phyloP scores from a whole-genome alignment of 2,329 filamentous ascomycete genomes.

The Thermomyces lanuginosus region DNA sequence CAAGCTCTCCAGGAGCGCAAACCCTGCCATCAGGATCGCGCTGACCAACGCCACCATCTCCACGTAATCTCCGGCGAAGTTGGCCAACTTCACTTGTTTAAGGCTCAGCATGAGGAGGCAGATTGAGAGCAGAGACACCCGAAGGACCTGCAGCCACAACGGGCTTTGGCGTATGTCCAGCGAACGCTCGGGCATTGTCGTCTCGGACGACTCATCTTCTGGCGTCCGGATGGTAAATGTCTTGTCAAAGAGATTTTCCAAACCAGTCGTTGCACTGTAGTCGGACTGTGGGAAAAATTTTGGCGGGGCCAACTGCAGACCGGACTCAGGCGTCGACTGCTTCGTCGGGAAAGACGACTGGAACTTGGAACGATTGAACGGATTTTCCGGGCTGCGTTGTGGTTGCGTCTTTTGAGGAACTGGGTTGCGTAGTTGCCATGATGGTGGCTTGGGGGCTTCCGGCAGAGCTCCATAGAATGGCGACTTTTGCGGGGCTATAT shows the following conservation, averaged over 20 bases:
- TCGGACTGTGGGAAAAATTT: slow-evolving; percentile 30
- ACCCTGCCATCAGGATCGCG: slow-evolving; percentile 5
- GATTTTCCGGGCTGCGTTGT: slow-evolving; percentile 21
- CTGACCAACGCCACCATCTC: slow-evolving; percentile 4
- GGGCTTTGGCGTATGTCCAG: no score
- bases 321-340: slow-evolving; percentile 11
- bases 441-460: slow-evolving; percentile 22
- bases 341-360: no score
- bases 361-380: slow-evolving; percentile 21
- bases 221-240: slow-evolving; percentile 26
- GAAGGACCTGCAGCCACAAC: no score
- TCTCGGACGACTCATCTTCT: slow-evolving; percentile 13
- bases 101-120: slow-evolving; percentile 4
- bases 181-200: slow-evolving; percentile 9
- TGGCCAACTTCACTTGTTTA: slow-evolving; percentile 2
- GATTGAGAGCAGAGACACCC: slow-evolving; percentile 2
- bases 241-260: slow-evolving; percentile 31
- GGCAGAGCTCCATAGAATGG: slow-evolving; percentile 31
- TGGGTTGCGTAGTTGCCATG: slow-evolving; percentile 25
- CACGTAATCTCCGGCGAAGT: slow-evolving; percentile 2
- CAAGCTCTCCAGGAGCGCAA: slow-evolving; percentile 3
- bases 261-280: slow-evolving; percentile 26
- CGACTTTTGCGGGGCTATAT: slow-evolving; percentile 15
- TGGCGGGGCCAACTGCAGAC: slow-evolving; percentile 26
- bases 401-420: slow-evolving; percentile 17